These are phyloP conservation scores for Allium cepa DNA, from an alignment of 106 monocot genomes.

Conservation along the genomic window DNA sequence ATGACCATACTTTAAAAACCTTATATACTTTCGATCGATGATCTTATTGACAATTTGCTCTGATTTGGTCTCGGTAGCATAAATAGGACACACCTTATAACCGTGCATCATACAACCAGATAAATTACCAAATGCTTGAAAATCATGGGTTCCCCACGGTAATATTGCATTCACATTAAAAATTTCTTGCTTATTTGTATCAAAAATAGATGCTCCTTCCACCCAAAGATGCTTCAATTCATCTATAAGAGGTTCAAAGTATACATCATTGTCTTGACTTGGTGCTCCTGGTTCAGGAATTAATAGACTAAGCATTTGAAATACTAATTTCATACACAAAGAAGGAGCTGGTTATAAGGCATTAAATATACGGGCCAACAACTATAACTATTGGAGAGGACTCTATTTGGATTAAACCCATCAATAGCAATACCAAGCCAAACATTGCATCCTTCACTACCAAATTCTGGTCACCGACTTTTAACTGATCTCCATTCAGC, in stretches of 20 bases:
- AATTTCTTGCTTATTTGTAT: neutral
- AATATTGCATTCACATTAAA: neutral
- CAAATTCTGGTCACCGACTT: neutral
- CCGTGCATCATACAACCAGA: conserved; percentile 1
- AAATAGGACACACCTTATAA: conserved; percentile 2
- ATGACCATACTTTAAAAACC: neutral
- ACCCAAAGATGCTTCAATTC: conserved; percentile 1
- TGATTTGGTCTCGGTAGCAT: neutral
- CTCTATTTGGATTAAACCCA: neutral
- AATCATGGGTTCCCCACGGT: neutral
- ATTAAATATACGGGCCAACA: neutral
- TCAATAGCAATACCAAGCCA: neutral
- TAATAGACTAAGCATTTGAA: neutral
- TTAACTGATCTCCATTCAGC: neutral
- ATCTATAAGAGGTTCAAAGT: neutral
- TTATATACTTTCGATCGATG: neutral
- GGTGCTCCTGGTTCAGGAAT: conserved; percentile 2
- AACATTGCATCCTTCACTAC: neutral
- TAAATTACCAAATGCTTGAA: neutral
- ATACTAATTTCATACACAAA: neutral
- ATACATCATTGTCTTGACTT: conserved; percentile 4
- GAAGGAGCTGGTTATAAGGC: neutral
- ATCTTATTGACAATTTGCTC: neutral
- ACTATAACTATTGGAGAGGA: too few species aligned
- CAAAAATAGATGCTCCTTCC: neutral